Conservation (phyloP, 73 alveolate genomes). For the Tetrahymena malaccensis region DNA sequence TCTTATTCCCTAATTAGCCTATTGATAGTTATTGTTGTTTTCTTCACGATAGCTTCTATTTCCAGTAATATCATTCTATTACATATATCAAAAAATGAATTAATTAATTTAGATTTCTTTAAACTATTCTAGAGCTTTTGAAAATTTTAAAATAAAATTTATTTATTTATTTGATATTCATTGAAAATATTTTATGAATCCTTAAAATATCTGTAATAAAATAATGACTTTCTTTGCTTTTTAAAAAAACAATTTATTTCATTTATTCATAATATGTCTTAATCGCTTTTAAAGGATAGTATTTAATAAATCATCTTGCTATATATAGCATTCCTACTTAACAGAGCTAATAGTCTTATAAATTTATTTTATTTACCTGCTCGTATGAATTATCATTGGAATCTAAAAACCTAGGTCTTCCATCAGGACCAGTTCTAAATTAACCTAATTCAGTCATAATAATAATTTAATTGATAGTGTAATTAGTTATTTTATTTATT, state of each 20-base stretch:
- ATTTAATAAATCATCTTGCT: background rate
- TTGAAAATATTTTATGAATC: too few relatives aligned
- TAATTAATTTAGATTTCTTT: too few relatives aligned
- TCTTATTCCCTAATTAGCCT: background rate
- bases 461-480: background rate
- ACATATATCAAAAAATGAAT: background rate
- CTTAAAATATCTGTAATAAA: too few relatives aligned
- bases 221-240: too few relatives aligned
- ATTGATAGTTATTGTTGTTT: background rate
- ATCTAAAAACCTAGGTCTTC: background rate
- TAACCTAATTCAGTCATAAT: background rate
- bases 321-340: background rate
- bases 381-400: background rate
- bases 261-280: too few relatives aligned
- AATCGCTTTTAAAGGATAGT: too few relatives aligned
- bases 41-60: background rate
- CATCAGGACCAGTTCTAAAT: background rate
- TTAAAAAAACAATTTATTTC: too few relatives aligned
- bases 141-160: too few relatives aligned
- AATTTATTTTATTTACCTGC: background rate
- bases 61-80: background rate
- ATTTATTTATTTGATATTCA: too few relatives aligned
- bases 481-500: background rate
- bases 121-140: too few relatives aligned
- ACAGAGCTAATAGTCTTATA: background rate